Evolutionary conservation across 1,284 basidiomycete species (phyloP).

Genomic region (Sphagnurus paluster): DNA sequence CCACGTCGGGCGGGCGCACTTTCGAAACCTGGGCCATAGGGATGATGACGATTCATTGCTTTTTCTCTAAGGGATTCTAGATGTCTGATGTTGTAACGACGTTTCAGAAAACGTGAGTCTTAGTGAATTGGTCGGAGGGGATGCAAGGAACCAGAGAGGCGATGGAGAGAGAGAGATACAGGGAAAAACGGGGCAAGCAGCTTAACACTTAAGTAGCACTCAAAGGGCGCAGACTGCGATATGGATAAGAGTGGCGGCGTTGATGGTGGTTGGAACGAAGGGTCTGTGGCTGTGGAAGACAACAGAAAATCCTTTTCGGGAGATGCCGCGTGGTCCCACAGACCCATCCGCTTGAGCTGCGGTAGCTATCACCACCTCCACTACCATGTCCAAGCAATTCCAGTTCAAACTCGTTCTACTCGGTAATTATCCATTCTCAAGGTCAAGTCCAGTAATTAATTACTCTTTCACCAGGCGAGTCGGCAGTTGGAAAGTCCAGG

Average conservation of each 20-base stretch:
- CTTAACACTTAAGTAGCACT: constrained; percentile 22
- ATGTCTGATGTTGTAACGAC: constrained; percentile 16
- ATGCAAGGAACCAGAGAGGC: constrained; percentile 10
- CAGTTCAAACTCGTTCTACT: constrained; percentile 92
- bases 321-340: constrained; percentile 22
- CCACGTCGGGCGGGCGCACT: constrained; percentile 51
- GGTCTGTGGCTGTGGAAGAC: constrained; percentile 5
- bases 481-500: constrained; percentile 97
- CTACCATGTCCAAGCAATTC: constrained; percentile 74
- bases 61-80: constrained; percentile 25
- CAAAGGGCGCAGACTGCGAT: constrained; percentile 11
- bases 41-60: constrained; percentile 82
- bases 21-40: constrained; percentile 76
- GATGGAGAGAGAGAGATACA: constrained; percentile 10
- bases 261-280: constrained; percentile 28
- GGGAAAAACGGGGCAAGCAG: constrained; percentile 11
- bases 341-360: constrained; percentile 5
- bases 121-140: constrained; percentile 28
- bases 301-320: constrained; percentile 26
- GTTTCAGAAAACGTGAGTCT: constrained; percentile 19
- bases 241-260: constrained; percentile 19
- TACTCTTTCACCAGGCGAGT: constrained; percentile 70
- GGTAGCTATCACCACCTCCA: constrained; percentile 15
- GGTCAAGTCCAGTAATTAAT: constrained; percentile 8
- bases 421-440: constrained; percentile 55